Conservation (phyloP, 805 yeast genomes). For the Candida vaughaniae region DNA sequence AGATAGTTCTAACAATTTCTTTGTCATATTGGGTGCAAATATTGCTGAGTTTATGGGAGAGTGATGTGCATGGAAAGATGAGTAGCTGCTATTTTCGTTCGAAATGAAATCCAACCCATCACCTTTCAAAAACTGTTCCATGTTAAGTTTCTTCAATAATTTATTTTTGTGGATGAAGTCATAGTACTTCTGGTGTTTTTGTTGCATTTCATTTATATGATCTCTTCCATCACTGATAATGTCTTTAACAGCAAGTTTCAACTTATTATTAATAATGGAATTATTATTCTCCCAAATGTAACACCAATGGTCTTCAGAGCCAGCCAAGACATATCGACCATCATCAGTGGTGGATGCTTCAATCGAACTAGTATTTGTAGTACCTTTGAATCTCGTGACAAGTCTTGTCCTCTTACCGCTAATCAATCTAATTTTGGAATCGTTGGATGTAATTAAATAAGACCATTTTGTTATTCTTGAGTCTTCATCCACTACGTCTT, state of each 20-base stretch:
- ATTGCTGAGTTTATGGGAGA: conserved; percentile 70
- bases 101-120: conserved; percentile 25
- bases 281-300: conserved; percentile 71
- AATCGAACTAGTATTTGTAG: conserved; percentile 67
- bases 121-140: conserved; percentile 26
- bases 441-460: conserved; percentile 70
- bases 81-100: conserved; percentile 58
- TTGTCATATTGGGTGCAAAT: conserved; percentile 73
- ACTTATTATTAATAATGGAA: conserved; percentile 38
- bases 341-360: conserved; percentile 64
- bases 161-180: conserved; percentile 28
- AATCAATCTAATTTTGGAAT: conserved; percentile 71
- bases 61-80: conserved; percentile 76
- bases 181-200: conserved; percentile 26
- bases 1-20: conserved; percentile 63
- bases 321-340: conserved; percentile 59
- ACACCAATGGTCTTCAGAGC: conserved; percentile 86
- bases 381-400: conserved; percentile 71
- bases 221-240: conserved; percentile 32
- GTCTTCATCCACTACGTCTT: conserved; percentile 7
- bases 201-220: conserved; percentile 31
- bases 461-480: conserved; percentile 24
- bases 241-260: conserved; percentile 35
- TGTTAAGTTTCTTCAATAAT: conserved; percentile 24
- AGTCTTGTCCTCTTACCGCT: conserved; percentile 53